Percentiles rank a stretch among this genome's conserved stretches.
phyloP scores from a whole-genome alignment of 176 grass and related monocot genomes.

The Thalia dealbata region DNA sequence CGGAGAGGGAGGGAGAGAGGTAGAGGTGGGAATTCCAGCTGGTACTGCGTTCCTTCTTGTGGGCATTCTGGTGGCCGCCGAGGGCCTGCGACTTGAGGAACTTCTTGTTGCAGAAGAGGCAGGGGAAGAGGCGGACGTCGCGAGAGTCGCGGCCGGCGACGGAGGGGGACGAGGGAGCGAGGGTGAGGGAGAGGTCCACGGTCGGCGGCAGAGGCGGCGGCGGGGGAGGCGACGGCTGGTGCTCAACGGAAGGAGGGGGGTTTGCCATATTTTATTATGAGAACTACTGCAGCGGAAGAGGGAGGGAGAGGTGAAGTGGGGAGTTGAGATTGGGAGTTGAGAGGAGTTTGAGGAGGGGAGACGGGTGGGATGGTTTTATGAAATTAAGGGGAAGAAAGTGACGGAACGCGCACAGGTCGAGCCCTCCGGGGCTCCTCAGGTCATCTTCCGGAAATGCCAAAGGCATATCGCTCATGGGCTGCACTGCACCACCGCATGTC shows the following conservation, averaged over 20 bases:
- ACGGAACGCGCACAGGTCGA: not conserved
- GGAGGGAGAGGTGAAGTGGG: too few relatives aligned
- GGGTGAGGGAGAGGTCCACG: constrained; percentile 38
- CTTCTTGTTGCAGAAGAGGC: constrained; percentile 97
- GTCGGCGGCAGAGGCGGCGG: not conserved
- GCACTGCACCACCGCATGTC: too few relatives aligned
- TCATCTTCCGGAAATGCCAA: not conserved
- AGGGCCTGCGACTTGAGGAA: constrained; percentile 98
- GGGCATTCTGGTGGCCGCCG: constrained; percentile 89
- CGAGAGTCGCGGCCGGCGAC: not conserved
- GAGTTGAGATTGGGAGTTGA: not conserved
- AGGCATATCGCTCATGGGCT: not conserved
- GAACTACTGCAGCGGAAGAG: too few relatives aligned
- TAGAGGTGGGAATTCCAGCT: constrained; percentile 77
- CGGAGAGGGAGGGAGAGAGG: not conserved
- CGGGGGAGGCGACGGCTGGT: constrained; percentile 25
- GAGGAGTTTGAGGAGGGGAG: not conserved
- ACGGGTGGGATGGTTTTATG: not conserved
- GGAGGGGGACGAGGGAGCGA: not conserved
- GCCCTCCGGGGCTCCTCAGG: not conserved
- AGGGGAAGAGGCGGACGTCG: constrained; percentile 73
- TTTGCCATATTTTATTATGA: not conserved
- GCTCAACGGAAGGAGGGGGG: not conserved
- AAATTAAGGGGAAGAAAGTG: not conserved
- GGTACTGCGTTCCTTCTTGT: constrained; percentile 78